phyloP scores from a whole-genome alignment of 106 monocot species.

The Dioscorea alata region DNA sequence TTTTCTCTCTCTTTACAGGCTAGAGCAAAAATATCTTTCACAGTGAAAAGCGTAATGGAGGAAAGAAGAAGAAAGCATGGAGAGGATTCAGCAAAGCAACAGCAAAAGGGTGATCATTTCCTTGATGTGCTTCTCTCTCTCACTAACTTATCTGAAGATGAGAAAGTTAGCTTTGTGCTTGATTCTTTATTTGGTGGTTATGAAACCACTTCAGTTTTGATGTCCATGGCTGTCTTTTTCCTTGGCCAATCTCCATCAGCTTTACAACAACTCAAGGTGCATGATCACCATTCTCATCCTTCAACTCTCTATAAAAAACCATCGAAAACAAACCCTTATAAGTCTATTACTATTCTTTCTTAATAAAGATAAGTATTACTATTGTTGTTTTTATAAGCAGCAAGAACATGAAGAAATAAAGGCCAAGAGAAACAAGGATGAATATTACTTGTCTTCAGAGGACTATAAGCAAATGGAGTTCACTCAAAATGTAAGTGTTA shows the following conservation, averaged over 20 bases:
- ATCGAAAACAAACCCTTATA: too few species aligned
- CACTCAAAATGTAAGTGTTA: slow-evolving; percentile 50
- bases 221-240: slow-evolving; percentile 71
- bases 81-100: slow-evolving; percentile 14
- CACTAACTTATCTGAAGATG: slow-evolving; percentile 53
- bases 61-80: slow-evolving; percentile 42
- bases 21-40: slow-evolving; percentile 58
- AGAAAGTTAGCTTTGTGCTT: slow-evolving; percentile 81
- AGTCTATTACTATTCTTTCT: too few species aligned
- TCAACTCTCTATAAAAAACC: not conserved
- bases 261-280: slow-evolving; percentile 53
- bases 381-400: slow-evolving; percentile 16
- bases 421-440: slow-evolving; percentile 30
- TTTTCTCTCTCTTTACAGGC: slow-evolving; percentile 40
- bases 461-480: slow-evolving; percentile 92
- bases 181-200: slow-evolving; percentile 76
- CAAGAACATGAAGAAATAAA: slow-evolving; percentile 53
- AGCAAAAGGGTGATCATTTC: slow-evolving; percentile 39
- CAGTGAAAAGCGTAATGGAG: slow-evolving; percentile 56
- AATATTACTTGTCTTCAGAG: slow-evolving; percentile 40
- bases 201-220: slow-evolving; percentile 75
- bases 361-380: too few species aligned
- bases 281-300: not conserved
- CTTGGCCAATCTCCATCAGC: slow-evolving; percentile 56
- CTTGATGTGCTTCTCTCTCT: slow-evolving; percentile 64